These are phyloP conservation scores for Sporothrix brunneoviolacea DNA, from an alignment of 2,329 filamentous ascomycete genomes.

Conservation along the genomic window DNA sequence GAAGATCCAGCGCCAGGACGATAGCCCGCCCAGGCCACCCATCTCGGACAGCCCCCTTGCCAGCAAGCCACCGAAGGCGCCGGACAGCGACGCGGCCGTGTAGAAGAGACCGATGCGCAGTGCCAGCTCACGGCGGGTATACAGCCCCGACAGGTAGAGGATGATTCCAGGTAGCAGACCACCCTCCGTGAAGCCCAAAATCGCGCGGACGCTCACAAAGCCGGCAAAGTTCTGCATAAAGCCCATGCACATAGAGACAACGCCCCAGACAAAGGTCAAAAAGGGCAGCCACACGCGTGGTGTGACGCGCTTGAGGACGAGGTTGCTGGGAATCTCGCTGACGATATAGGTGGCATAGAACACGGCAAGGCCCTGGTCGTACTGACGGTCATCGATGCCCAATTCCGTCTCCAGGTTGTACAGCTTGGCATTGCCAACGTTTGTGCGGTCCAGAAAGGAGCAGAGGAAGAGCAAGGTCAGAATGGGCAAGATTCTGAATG, in stretches of 20 bases:
- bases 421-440: constrained; percentile 65
- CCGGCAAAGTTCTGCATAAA: constrained; percentile 47
- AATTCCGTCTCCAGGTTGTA: constrained; percentile 54
- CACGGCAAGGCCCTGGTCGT: constrained; percentile 56
- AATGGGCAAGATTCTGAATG: constrained; percentile 56
- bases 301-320: constrained; percentile 55
- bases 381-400: constrained; percentile 53
- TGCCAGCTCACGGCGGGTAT: constrained; percentile 53
- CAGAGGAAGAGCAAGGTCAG: constrained; percentile 60
- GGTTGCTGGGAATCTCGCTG: constrained; percentile 58
- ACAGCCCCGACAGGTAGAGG: constrained; percentile 58
- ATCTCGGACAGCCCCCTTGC: constrained; percentile 57
- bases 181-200: constrained; percentile 58
- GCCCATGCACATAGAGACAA: constrained; percentile 50
- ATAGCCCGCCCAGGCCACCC: constrained; percentile 44
- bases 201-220: constrained; percentile 54
- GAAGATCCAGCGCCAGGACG: constrained; percentile 57
- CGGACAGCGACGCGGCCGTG: constrained; percentile 58
- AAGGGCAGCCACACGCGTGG: constrained; percentile 55
- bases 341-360: constrained; percentile 60
- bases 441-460: constrained; percentile 62
- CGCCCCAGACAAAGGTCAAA: constrained; percentile 51
- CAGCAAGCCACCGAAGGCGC: constrained; percentile 57
- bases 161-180: constrained; percentile 59
- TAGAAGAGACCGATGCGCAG: constrained; percentile 62